Percentiles rank a stretch among this genome's conserved stretches.
These are phyloP conservation scores for Suhomyces chickasaworum DNA, from an alignment of 1,139 yeast genomes.

Conservation along the genomic window DNA sequence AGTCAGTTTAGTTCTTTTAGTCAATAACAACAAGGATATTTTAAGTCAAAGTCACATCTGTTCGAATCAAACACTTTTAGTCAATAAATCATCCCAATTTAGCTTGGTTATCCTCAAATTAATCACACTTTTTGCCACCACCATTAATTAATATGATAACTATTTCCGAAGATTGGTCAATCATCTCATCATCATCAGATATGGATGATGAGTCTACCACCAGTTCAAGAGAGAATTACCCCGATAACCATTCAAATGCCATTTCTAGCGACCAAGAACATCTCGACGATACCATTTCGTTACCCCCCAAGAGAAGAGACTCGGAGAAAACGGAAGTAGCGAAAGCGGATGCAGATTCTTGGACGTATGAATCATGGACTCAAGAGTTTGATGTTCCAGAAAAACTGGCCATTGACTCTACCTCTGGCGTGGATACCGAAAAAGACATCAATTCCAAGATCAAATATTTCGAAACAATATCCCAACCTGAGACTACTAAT, in stretches of 20 bases:
- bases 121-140: neutral
- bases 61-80: too few relatives aligned
- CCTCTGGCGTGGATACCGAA: neutral
- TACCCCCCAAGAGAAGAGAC: slow-evolving; percentile 5
- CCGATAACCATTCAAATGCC: neutral
- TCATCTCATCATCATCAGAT: slow-evolving; percentile 48
- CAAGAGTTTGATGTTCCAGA: neutral
- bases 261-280: slow-evolving; percentile 2
- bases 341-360: neutral
- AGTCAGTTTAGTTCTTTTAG: too few relatives aligned
- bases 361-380: slow-evolving; percentile 6
- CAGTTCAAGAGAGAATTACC: slow-evolving; percentile 12
- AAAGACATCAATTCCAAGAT: neutral
- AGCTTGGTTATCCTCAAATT: neutral
- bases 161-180: slow-evolving; percentile 46
- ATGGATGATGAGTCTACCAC: slow-evolving; percentile 38
- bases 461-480: neutral
- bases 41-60: neutral
- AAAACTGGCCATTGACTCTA: neutral
- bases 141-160: slow-evolving; percentile 2
- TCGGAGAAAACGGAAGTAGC: slow-evolving; percentile 4
- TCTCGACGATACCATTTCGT: slow-evolving; percentile 11
- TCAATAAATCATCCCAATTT: too few relatives aligned
- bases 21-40: too few relatives aligned
- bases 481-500: neutral